Conservation (phyloP, 345 rosid genomes). For the Anacardium occidentale region DNA sequence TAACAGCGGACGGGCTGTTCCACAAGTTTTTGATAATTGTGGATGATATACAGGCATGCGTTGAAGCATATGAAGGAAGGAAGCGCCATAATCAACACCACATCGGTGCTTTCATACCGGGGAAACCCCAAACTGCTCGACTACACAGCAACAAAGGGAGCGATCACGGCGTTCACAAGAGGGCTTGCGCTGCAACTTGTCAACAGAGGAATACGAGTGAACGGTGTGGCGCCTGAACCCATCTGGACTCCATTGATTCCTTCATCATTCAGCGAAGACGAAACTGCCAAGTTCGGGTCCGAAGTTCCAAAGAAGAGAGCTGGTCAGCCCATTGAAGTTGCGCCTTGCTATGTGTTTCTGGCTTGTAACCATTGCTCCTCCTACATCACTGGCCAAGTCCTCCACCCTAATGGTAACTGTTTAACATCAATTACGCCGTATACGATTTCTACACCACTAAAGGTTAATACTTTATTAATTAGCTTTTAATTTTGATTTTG, state of each 20-base stretch:
- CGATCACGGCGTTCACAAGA: slow-evolving; percentile 65
- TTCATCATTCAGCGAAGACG: slow-evolving; percentile 49
- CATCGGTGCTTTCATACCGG: slow-evolving; percentile 57
- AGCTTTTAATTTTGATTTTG: not conserved
- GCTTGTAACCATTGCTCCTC: slow-evolving; percentile 78
- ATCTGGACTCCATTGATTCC: slow-evolving; percentile 81
- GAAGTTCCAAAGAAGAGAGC: slow-evolving; percentile 68
- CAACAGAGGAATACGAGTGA: slow-evolving; percentile 56
- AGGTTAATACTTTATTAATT: too few species aligned
- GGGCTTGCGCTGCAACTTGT: slow-evolving; percentile 67
- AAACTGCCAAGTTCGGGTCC: slow-evolving; percentile 43
- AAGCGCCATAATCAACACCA: slow-evolving; percentile 64
- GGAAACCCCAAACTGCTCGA: slow-evolving; percentile 52
- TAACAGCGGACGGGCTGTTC: too few species aligned
- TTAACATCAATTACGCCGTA: too few species aligned
- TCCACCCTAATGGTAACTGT: slow-evolving; percentile 67
- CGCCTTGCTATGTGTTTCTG: slow-evolving; percentile 66
- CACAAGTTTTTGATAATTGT: not conserved
- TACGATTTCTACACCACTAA: too few species aligned
- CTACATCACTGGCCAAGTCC: slow-evolving; percentile 70
- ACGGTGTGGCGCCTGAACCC: slow-evolving; percentile 79
- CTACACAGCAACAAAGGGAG: slow-evolving; percentile 69
- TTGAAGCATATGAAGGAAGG: slow-evolving; percentile 83
- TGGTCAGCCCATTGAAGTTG: slow-evolving; percentile 74
- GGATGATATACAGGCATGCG: slow-evolving; percentile 38